Base-by-base conservation (phyloP, 225 moss, liverwort and hornwort species). In the Asterella californica region DNA sequence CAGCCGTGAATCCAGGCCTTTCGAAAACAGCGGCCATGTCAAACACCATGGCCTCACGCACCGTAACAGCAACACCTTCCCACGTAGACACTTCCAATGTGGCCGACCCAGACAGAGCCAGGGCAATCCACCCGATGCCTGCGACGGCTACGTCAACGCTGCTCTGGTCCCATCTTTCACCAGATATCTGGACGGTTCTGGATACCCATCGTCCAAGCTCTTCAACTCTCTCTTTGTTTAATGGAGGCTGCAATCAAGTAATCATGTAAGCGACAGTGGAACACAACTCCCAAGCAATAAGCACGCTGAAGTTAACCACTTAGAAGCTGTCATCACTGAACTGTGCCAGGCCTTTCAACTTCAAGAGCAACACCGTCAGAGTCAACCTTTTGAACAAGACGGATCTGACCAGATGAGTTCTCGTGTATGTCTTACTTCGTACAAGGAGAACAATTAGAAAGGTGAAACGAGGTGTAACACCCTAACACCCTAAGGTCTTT, bases 1-100 rank as follows among this genome's bases (percentile, higher is more conserved):
- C 52, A 7, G 92, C 87, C 11, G 99, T 91, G 79, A 99, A 99
- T 42, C 99, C 95, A 70, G 99, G 92, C 82, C 76, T 95, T 79
- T 95, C 99, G 79, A 99, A 93, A 38, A 93, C 87, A 17, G 85
- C 48, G 17, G 95, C 99, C 81, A 95, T 89, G 86, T 99, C 99
- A 62, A 77, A 91, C 53, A 95, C 90, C 90, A 99, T 88, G 34
- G 99, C 89, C 79, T 99, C 99, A 70, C 93, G 95, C 25, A 94
- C 91, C 24, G 99, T 99, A 66, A 99, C 93, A 11, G 95, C 90
- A 34, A 99, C 92, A 42, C 99, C 99, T 84, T 99, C 95, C 53
- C 85, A 99, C 6, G 99, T 99, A 90, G 91, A 93, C 11, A 93
- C 88, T 78, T 89, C 87, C 77, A 99, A 76, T 50, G 86, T 83